Conservation (phyloP, 805 yeast genomes). For the Sugiyamaella americana region DNA sequence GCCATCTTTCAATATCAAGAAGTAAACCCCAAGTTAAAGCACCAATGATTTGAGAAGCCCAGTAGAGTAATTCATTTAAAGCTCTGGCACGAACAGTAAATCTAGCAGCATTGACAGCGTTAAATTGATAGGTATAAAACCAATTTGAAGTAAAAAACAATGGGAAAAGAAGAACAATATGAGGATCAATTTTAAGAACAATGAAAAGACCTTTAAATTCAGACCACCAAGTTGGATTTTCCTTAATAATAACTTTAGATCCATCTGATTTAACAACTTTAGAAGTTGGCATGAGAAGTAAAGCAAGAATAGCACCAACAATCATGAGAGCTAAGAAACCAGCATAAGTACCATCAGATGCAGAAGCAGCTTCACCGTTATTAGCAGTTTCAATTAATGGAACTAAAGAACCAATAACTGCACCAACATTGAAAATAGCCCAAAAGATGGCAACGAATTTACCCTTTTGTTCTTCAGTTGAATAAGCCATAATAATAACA, state of each 20-base stretch:
- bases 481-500: slow-evolving; percentile 51
- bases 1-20: slow-evolving; percentile 40
- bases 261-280: slow-evolving; percentile 48
- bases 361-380: slow-evolving; percentile 27
- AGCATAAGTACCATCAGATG: slow-evolving; percentile 46
- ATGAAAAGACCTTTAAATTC: slow-evolving; percentile 40
- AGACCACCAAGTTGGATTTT: slow-evolving; percentile 41
- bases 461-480: slow-evolving; percentile 49
- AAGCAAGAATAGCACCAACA: slow-evolving; percentile 42
- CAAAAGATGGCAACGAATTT: slow-evolving; percentile 49
- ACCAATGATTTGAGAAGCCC: slow-evolving; percentile 56
- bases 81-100: slow-evolving; percentile 58
- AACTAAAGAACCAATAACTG: slow-evolving; percentile 52
- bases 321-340: slow-evolving; percentile 50
- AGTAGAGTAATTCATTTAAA: slow-evolving; percentile 53
- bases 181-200: slow-evolving; percentile 38
- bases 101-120: slow-evolving; percentile 48
- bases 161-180: slow-evolving; percentile 48
- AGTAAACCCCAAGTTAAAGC: slow-evolving; percentile 44
- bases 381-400: slow-evolving; percentile 51
- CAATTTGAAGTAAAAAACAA: slow-evolving; percentile 59
- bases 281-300: slow-evolving; percentile 42
- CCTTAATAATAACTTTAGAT: slow-evolving; percentile 40
- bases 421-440: slow-evolving; percentile 57
- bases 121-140: slow-evolving; percentile 62